Evolutionary conservation across 306 rosid species (phyloP), one percentile per base, ranked within the genome.

Genomic region (Glycine tomentella): DNA sequence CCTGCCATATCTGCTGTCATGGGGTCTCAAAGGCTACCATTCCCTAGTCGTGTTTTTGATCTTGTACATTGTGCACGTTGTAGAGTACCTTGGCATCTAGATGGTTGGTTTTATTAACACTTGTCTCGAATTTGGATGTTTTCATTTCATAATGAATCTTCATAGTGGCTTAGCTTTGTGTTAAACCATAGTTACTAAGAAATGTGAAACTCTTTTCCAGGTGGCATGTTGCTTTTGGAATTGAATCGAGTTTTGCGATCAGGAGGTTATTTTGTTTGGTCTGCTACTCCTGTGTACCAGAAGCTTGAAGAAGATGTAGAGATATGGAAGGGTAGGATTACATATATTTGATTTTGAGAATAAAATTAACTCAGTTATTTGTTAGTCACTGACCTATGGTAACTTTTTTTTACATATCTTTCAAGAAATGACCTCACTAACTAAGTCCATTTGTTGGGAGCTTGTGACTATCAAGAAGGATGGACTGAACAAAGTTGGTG

Each of bases 1-100:
- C 97, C 99, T 20, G 93, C 95, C 42, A 93, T 95, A 55, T 95
- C 97, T 34, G 97, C 97, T 9, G 99, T 95, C 82, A 95, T 95
- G 99, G 99, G 97, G 56, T 87, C 99, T 45, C 97, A 93, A 51
- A 88, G 99, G 81, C 81, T 95, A 36, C 95, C 94, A 59, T 95
- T 95, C 77, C 97, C 97, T 6, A 78, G 92, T 74, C 74, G 87
- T 65, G 99, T 89, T 74, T 93, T 91, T 76, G 99, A 95, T 77
- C 80, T 86, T 46, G 16, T 88, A 31, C 98, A 93, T 76, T 95
- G 97, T 71, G 97, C 98, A 5, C 94, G 98, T 25, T 93, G 99
- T 77, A 84, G 99, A 64, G 99, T 95, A 42, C 98, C 98, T 66
- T 95, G 97, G 99, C 98, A 95, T 82, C 75, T 5, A 34, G 95